These are phyloP conservation scores for Umbelopsis ramanniana DNA, from an alignment of 192 early-diverging fungal genomes.

Conservation along the genomic window DNA sequence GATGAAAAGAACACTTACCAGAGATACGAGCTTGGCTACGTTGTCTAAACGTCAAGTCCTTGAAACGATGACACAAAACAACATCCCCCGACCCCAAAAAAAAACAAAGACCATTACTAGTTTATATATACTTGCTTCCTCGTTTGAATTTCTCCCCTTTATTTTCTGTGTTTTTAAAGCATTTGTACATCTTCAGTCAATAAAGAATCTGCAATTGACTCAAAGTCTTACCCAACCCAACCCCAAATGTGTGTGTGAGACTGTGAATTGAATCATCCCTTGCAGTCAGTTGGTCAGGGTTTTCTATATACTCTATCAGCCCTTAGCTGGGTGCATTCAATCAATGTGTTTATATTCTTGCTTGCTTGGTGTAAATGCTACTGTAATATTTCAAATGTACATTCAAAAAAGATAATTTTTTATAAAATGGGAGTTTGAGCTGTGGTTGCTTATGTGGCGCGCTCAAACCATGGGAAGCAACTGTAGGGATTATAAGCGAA, in stretches of 20 bases:
- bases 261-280: too few relatives aligned
- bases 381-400: slow-evolving; percentile 11
- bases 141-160: background rate
- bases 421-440: background rate
- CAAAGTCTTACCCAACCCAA: background rate
- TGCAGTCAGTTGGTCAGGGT: too few relatives aligned
- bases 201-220: slow-evolving; percentile 6
- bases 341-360: too few relatives aligned
- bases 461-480: slow-evolving; percentile 35
- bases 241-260: background rate
- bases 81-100: background rate
- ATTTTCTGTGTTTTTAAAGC: background rate
- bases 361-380: background rate
- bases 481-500: slow-evolving; percentile 45
- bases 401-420: background rate
- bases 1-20: slow-evolving; percentile 77
- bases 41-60: slow-evolving; percentile 45
- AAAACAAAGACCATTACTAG: background rate
- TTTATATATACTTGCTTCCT: background rate
- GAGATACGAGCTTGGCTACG: slow-evolving; percentile 82
- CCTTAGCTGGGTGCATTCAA: too few relatives aligned
- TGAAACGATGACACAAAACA: background rate
- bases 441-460: background rate
- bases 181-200: slow-evolving; percentile 3
- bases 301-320: too few relatives aligned